A percentile compares a stretch with the other conserved stretches of the same genome.
Conservation (phyloP, 208 protist species). For the Sergeia podlipaevii region DNA sequence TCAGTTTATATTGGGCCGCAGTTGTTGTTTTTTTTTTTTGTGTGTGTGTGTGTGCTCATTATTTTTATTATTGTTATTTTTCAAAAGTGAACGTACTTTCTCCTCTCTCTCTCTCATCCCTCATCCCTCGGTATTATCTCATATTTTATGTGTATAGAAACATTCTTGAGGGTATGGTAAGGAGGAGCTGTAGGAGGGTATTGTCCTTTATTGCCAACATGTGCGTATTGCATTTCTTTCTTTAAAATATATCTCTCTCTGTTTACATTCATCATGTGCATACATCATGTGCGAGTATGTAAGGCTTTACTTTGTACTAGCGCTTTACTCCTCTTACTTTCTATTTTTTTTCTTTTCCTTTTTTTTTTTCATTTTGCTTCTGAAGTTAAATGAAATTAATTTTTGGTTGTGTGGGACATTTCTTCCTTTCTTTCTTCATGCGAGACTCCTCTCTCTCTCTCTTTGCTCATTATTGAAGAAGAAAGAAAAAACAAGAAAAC, state of each 20-base stretch:
- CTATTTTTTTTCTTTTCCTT: slow-evolving; percentile 4
- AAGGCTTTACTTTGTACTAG: slow-evolving; percentile 1
- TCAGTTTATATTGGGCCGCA: background rate
- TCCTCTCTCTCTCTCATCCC: too few relatives aligned
- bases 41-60: too few relatives aligned
- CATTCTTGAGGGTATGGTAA: background rate
- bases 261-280: slow-evolving; percentile 3
- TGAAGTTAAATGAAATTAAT: background rate
- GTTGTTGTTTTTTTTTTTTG: slow-evolving; percentile 3
- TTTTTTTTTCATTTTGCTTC: background rate
- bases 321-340: background rate
- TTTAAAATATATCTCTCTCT: background rate
- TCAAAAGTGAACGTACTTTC: too few relatives aligned
- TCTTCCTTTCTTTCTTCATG: too few relatives aligned
- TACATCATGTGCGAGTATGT: too few relatives aligned
- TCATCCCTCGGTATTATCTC: too few relatives aligned
- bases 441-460: too few relatives aligned
- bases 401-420: too few relatives aligned
- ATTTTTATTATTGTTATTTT: too few relatives aligned
- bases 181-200: background rate
- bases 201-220: background rate
- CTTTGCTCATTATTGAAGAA: background rate
- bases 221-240: background rate
- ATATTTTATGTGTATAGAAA: background rate
- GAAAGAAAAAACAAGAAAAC: background rate